Percentiles rank a stretch among this genome's conserved stretches.
Evolutionary conservation across 768 basidiomycete genomes (phyloP).

Genomic region (Amanita jacksonii): DNA sequence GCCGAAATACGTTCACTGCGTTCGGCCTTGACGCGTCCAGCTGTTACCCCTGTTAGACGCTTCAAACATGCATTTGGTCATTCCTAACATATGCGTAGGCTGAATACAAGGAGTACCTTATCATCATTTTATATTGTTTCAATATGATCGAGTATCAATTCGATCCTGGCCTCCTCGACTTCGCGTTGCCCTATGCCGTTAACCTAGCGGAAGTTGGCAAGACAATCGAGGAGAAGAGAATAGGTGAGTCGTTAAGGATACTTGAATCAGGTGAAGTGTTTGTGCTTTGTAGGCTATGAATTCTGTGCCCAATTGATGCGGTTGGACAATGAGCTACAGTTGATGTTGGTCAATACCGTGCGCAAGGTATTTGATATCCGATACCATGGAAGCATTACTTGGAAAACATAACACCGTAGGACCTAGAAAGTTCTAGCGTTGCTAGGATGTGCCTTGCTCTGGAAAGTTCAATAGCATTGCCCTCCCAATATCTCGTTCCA

Average conservation of each 20-base stretch:
- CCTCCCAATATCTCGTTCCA: constrained; percentile 62
- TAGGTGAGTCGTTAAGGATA: constrained; percentile 32
- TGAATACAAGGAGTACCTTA: constrained; percentile 53
- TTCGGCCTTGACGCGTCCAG: constrained; percentile 38
- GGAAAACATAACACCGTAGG: constrained; percentile 31
- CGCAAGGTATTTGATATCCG: constrained; percentile 49
- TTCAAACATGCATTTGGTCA: constrained; percentile 7
- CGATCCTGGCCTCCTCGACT: constrained; percentile 16
- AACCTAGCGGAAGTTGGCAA: constrained; percentile 65
- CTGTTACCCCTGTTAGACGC: constrained; percentile 42
- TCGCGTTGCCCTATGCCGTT: constrained; percentile 68
- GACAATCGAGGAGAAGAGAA: constrained; percentile 52
- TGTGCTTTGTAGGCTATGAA: constrained; percentile 50
- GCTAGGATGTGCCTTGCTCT: constrained; percentile 63
- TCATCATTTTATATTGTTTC: constrained; percentile 64
- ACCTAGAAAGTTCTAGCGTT: constrained; percentile 51
- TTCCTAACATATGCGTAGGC: constrained; percentile 30
- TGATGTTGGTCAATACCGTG: constrained; percentile 83
- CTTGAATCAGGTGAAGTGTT: neutral
- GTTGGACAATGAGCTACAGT: constrained; percentile 52
- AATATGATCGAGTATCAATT: constrained; percentile 37
- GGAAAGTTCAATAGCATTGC: constrained; percentile 52
- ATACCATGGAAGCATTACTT: neutral
- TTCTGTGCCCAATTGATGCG: constrained; percentile 73
- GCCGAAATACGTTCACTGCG: constrained; percentile 51